Evolutionary conservation across 345 rosid species (phyloP), one percentile per base, ranked within the genome.

Genomic region (Murraya paniculata): DNA sequence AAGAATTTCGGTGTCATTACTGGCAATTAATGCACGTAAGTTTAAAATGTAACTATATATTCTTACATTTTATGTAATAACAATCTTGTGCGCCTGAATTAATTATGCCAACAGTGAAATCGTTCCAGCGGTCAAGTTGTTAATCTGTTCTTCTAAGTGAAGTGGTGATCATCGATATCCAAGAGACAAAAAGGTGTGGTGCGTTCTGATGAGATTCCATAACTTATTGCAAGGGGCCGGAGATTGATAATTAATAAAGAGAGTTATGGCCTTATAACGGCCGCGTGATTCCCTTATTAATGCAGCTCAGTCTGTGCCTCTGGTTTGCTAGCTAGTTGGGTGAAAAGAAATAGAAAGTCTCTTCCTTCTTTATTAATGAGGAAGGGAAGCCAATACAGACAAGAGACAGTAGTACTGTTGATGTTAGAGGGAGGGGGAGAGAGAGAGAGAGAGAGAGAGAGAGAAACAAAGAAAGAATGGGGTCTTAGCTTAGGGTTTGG

Each of bases 141-240:
- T 30, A 41, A 9, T 14, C 64, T 62, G 22, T 30, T 67, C 50
- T 35, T 24, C 53, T 57, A 41, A 75, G 62, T 55, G 8, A 76
- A 58, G 72, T 7, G 68, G 79, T 13, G 16, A 45, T 45, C 50
- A 11, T 41, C 67, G 55, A 78, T 30, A 71, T 73, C 66, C 68
- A 79, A 73, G 50, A 68, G 83, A 82, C 78, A 56, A 66, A 77
- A 58, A 1, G 10, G 41, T 73, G 50, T 58, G 71, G 81, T 78
- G 57, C 65, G 25, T 60, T 39, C 38, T 57, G 79, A 74, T 36
- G 78, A 79, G 83, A 74, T 77, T 80, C 83, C 83, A 41, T 68
- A 71, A 82, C 22, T 74, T 45, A 13, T 45, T 0, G 57, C 57
- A 18, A 18, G 57, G 56, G 57, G 57, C 57, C 7, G 57, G 57